These are phyloP conservation scores for Yamadazyma pseudoaaseri DNA, from an alignment of 1,139 yeast species.

Conservation along the genomic window DNA sequence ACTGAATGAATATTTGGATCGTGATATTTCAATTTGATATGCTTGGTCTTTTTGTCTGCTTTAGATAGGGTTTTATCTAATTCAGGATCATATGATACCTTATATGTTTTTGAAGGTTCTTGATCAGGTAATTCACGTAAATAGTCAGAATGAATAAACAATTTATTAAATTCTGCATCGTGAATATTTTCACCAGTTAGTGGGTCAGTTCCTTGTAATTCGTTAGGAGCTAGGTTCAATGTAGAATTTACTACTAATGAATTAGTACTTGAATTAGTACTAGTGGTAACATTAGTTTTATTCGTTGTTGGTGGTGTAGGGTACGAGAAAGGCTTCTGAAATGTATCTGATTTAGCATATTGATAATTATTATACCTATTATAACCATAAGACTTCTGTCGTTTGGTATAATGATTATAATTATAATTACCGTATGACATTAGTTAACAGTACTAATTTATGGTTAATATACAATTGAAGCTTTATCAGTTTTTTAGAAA, in stretches of 20 bases:
- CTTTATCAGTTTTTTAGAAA: not conserved
- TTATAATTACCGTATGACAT: conserved; percentile 8
- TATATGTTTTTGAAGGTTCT: conserved; percentile 32
- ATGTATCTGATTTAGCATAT: too few species aligned
- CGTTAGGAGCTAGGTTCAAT: conserved; percentile 4
- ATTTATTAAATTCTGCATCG: conserved; percentile 30
- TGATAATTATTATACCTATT: too few species aligned
- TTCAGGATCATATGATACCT: conserved; percentile 63
- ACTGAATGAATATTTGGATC: conserved; percentile 30
- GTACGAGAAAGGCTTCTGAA: too few species aligned
- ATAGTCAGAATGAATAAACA: conserved; percentile 32
- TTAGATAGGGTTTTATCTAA: conserved; percentile 26
- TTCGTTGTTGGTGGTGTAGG: too few species aligned
- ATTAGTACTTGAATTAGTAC: too few species aligned
- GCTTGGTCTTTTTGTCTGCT: conserved; percentile 34
- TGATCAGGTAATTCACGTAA: conserved; percentile 13
- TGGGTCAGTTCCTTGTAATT: conserved; percentile 28
- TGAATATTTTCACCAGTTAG: conserved; percentile 31
- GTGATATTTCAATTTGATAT: conserved; percentile 36
- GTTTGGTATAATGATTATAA: conserved; percentile 4
- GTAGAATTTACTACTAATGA: too few species aligned
- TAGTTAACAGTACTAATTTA: not conserved
- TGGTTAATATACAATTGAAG: not conserved
- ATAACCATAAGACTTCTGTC: conserved; percentile 5
- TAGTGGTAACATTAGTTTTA: too few species aligned